Base-by-base conservation (phyloP, 208 protist species). In the Vickermania ingenoplastis region DNA sequence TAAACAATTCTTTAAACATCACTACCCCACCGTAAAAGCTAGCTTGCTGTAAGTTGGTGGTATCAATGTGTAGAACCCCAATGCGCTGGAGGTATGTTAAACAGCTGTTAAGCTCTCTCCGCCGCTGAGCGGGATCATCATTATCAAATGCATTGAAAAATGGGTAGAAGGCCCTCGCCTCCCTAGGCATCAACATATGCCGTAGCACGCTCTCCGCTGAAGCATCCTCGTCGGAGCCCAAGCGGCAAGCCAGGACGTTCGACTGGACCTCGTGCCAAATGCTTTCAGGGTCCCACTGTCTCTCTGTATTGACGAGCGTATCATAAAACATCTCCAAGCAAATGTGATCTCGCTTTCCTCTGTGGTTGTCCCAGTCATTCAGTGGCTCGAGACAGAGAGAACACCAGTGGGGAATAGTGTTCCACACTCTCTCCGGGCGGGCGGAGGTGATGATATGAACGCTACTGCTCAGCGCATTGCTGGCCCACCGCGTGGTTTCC, bases 261-360 rank as follows among this genome's bases (percentile, higher is more conserved):
- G 63, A 68, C 28, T 84, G 73, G 3, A 73, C 61, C 23, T 71
- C 58, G 27, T 41, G 53, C 75, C 74, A 84, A 3, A 91, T 55
- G 0, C 56, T 65, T 4, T 53, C 25, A 0, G 73, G 60, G 17
- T 53, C 53, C 77, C 80, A 91, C 25, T 49, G 56, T 11, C 83
- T 64, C 22, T 54, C 61, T 45, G 65, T 57, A 2, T 68, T 26
- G 2, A 79, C 65, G 31, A 85, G 21, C 13, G 76, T 63, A 28
- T 92, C 74, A 7, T 81, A 78, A 48, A 86, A 69, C 71, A 83
- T 75, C 52, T 82, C 86, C 3, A 92, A 53, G 24, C 78, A 88
- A 29, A 92, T 80, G 57, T 92, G 86, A 22, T 92, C 86, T 2
- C 82, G 79, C 67, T 92, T 92, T 28, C 86, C 86, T 1, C 75